phyloP scores from a whole-genome alignment of 768 basidiomycete species.

The Hygrophorus pudorinus region DNA sequence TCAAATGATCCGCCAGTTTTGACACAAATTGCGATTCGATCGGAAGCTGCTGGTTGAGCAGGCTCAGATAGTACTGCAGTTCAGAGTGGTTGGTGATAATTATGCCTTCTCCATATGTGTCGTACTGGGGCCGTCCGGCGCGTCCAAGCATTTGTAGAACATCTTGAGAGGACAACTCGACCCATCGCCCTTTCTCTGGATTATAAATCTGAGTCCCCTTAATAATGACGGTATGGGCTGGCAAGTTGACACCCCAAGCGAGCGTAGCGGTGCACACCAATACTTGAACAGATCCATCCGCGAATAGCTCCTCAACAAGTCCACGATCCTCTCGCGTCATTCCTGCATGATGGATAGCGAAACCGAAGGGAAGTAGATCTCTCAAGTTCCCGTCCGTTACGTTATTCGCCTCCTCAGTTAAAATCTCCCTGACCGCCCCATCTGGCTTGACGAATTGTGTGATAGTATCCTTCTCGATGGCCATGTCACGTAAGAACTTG shows the following conservation, averaged over 20 bases:
- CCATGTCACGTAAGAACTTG: slow-evolving; percentile 87
- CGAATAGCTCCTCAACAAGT: slow-evolving; percentile 90
- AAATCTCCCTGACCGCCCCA: slow-evolving; percentile 82
- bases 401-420: slow-evolving; percentile 73
- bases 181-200: slow-evolving; percentile 97
- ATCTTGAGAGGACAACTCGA: slow-evolving; percentile 90
- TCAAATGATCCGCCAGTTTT: slow-evolving; percentile 89
- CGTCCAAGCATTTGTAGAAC: slow-evolving; percentile 98
- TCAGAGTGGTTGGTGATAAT: slow-evolving; percentile 98
- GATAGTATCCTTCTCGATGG: slow-evolving; percentile 94
- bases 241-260: slow-evolving; percentile 98
- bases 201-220: slow-evolving; percentile 99
- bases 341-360: slow-evolving; percentile 96
- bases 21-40: slow-evolving; percentile 94
- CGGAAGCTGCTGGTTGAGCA: slow-evolving; percentile 95
- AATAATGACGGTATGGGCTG: slow-evolving; percentile 97
- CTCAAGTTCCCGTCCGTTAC: slow-evolving; percentile 76
- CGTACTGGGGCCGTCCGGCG: slow-evolving; percentile 94
- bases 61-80: slow-evolving; percentile 90
- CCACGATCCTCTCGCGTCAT: slow-evolving; percentile 89
- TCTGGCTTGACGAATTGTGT: slow-evolving; percentile 94
- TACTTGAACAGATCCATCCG: slow-evolving; percentile 86
- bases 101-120: slow-evolving; percentile 94
- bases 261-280: slow-evolving; percentile 96
- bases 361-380: slow-evolving; percentile 92